Evolutionary conservation across 1,284 basidiomycete genomes (phyloP).

Genomic region (Fomitiporia mediterranea): DNA sequence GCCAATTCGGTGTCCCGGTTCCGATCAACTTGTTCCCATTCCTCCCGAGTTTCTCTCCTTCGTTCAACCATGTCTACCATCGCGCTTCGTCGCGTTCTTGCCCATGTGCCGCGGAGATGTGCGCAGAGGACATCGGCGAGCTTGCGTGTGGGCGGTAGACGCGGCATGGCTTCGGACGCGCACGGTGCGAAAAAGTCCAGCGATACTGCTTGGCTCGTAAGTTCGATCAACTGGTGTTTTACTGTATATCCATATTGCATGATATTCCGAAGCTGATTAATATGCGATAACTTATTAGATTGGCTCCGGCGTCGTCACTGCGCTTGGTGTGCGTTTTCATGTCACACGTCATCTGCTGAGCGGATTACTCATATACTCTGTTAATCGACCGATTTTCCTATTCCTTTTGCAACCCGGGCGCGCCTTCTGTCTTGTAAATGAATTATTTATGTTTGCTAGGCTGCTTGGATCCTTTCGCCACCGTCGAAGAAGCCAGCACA

Average conservation of each 20-base stretch:
- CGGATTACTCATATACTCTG: not conserved
- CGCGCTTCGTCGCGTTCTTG: constrained; percentile 9
- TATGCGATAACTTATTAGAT: constrained; percentile 11
- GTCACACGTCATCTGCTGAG: not conserved
- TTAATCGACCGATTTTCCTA: not conserved
- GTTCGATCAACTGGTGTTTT: not conserved
- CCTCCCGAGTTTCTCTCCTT: not conserved
- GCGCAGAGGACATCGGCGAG: constrained; percentile 7
- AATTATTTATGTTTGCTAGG: not conserved
- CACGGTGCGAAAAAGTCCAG: constrained; percentile 6
- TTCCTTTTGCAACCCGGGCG: not conserved
- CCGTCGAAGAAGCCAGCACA: constrained; percentile 18
- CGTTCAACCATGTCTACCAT: constrained; percentile 12
- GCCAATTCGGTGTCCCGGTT: too few relatives aligned
- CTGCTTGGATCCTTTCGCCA: constrained; percentile 16
- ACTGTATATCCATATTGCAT: too few relatives aligned
- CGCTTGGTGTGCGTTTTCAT: constrained; percentile 18
- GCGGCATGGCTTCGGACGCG: constrained; percentile 19
- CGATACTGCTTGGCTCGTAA: constrained; percentile 18
- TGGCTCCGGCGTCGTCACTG: constrained; percentile 21
- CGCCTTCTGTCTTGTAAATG: too few relatives aligned
- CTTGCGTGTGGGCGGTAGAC: not conserved
- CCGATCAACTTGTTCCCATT: not conserved
- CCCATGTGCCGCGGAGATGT: constrained; percentile 1
- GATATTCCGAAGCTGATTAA: not conserved